Evolutionary conservation across 1,284 basidiomycete species (phyloP), one percentile per base, ranked within the genome.

Genomic region (Porogramme epimiltina): DNA sequence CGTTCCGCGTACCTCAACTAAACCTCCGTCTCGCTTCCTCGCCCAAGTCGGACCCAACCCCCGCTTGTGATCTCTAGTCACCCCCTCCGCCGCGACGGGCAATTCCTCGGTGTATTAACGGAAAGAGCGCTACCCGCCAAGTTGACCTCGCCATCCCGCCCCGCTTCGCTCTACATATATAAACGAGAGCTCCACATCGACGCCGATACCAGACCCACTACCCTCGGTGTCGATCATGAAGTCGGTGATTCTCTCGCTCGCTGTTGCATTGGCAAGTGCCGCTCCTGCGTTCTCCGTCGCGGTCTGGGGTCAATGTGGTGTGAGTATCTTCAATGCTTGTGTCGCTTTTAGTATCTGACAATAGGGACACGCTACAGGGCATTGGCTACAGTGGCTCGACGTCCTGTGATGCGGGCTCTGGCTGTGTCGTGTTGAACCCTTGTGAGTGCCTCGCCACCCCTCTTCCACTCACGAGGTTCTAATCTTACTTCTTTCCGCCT

Each of bases 281-380:
- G 44, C 61, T 1, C 61, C 66, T 11, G 64, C 59, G 8, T 50
- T 69, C 33, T 63, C 64, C 6, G 62, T 65, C 15, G 51, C 63
- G 3, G 63, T 67, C 42, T 68, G 65, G 65, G 66, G 64, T 20
- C 67, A 69, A 49, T 69, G 67, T 38, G 67, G 66, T 43, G 67
- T 67, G 44, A 34, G 66, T 62, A 3, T 11, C 13, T 8, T 2
- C 9, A 9, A 15, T 22, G 15, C 34, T 11, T 19, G 5, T 18
- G 5, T 10, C 2, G 9, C 5, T 3, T 20, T 13, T 15, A 15
- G n/a, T 23, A 3, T n/a, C 3, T 13, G 8, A n/a, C 15, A 15
- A 43, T 10, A 19, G 3, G 33, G 5, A n/a, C n/a, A 18, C 11
- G 2, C n/a, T 13, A 19, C 25, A 67, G 64, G 65, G 66, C 18